phyloP scores from a whole-genome alignment of 192 early-diverging fungal species.

The Helicostylum pulchrum region DNA sequence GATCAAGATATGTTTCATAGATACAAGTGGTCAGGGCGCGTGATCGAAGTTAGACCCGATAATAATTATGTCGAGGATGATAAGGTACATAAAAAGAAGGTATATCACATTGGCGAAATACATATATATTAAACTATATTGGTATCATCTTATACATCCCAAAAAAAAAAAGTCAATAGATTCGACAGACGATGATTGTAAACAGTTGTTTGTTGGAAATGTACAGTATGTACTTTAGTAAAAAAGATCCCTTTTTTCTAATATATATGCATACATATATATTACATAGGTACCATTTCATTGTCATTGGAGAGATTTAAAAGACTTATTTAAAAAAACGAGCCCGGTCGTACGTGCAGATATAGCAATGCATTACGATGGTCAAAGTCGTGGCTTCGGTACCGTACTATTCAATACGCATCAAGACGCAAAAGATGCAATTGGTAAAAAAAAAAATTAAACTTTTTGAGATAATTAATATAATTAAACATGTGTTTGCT shows the following conservation, averaged over 20 bases:
- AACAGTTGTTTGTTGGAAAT: conserved; percentile 76
- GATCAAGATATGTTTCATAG: conserved; percentile 56
- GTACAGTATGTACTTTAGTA: conserved; percentile 19
- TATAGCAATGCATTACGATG: conserved; percentile 57
- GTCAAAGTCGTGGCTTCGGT: conserved; percentile 71
- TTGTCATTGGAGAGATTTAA: conserved; percentile 80
- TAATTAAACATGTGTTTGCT: background rate
- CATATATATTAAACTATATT: too few relatives aligned
- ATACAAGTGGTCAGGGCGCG: conserved; percentile 67
- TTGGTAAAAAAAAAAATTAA: conserved; percentile 40
- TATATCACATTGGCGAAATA: background rate
- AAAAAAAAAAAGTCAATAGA: too few relatives aligned
- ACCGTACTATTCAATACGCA: conserved; percentile 64
- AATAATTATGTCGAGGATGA: conserved; percentile 48
- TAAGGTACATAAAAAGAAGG: conserved; percentile 13
- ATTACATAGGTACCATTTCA: conserved; percentile 58
- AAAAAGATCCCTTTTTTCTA: background rate
- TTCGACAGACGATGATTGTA: background rate
- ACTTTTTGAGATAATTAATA: background rate
- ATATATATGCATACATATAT: background rate
- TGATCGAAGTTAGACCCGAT: conserved; percentile 73
- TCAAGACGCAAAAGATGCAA: conserved; percentile 70
- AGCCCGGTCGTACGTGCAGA: conserved; percentile 70
- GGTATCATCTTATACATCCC: too few relatives aligned
- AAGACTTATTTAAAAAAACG: conserved; percentile 70